Conservation (phyloP, 305 asterid species). For the Fraxinus floribunda region DNA sequence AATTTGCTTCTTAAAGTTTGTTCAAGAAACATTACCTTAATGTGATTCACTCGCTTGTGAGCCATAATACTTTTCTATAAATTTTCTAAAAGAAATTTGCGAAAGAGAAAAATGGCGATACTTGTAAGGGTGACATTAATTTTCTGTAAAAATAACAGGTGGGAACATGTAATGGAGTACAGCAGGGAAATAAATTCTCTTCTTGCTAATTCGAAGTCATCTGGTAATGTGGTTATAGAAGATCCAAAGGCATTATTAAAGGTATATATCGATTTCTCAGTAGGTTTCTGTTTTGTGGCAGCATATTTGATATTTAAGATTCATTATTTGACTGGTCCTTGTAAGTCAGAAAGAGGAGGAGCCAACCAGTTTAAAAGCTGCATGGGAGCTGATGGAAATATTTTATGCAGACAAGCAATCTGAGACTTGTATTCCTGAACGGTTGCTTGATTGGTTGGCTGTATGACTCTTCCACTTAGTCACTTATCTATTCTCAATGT, state of each 20-base stretch:
- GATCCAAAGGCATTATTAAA: conserved; percentile 61
- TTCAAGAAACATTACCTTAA: neutral
- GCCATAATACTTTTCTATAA: neutral
- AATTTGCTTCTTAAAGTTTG: neutral
- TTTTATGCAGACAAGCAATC: conserved; percentile 87
- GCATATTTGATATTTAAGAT: conserved; percentile 20
- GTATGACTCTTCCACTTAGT: conserved; percentile 45
- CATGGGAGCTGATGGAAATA: conserved; percentile 93
- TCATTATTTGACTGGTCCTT: conserved; percentile 25
- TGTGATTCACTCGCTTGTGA: neutral
- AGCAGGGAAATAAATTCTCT: conserved; percentile 78
- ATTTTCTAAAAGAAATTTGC: conserved; percentile 10
- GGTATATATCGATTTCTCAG: conserved; percentile 40
- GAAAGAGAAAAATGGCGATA: conserved; percentile 5
- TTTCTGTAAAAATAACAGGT: conserved; percentile 52
- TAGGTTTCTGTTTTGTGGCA: conserved; percentile 9
- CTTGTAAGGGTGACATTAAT: conserved; percentile 7
- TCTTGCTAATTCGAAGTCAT: conserved; percentile 55
- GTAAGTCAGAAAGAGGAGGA: conserved; percentile 54
- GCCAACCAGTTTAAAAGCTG: conserved; percentile 81
- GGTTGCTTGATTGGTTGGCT: conserved; percentile 88
- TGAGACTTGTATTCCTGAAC: conserved; percentile 83
- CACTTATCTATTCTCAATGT: neutral
- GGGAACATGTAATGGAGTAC: conserved; percentile 81
- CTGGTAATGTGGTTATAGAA: conserved; percentile 57